Percentiles rank a stretch among this genome's conserved stretches.
phyloP scores from a whole-genome alignment of 163 green algal species.

The Botryococcus braunii region DNA sequence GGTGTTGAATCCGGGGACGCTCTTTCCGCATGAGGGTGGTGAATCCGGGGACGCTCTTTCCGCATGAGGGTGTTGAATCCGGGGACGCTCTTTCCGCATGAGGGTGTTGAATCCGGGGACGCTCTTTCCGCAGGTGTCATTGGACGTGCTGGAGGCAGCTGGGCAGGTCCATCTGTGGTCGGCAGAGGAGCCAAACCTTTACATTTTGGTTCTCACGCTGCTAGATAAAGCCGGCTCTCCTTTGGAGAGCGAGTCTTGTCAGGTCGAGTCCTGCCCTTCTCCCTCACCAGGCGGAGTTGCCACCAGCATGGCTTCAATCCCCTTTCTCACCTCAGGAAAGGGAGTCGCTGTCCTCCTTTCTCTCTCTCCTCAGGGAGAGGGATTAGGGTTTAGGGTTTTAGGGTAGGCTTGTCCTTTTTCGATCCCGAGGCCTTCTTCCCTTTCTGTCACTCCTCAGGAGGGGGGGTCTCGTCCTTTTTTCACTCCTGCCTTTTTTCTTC shows the following conservation, averaged over 20 bases:
- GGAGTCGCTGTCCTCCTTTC: no score
- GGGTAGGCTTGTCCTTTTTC: no score
- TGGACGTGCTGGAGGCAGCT: conserved; percentile 14
- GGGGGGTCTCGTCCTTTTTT: no score
- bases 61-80: background rate
- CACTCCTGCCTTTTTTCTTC: no score
- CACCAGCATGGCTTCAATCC: no score
- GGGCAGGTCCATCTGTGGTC: conserved; percentile 56
- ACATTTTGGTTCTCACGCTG: conserved; percentile 73
- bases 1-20: background rate
- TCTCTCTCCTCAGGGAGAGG: no score
- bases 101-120: background rate
- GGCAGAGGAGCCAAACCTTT: conserved; percentile 75
- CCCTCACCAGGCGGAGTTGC: no score
- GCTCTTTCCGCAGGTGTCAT: conserved; percentile 11
- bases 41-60: no score
- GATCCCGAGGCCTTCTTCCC: no score
- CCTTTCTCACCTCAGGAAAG: no score
- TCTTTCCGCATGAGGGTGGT: background rate
- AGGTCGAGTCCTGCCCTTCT: conserved; percentile 27
- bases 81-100: background rate
- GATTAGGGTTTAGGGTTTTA: no score
- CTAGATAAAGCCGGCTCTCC: conserved; percentile 10
- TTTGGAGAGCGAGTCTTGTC: conserved; percentile 67
- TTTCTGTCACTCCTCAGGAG: no score